A percentile compares a stretch with the other conserved stretches of the same genome.
Evolutionary conservation across 495 filamentous ascomycete genomes (phyloP).

Genomic region (Lepraria neglecta): DNA sequence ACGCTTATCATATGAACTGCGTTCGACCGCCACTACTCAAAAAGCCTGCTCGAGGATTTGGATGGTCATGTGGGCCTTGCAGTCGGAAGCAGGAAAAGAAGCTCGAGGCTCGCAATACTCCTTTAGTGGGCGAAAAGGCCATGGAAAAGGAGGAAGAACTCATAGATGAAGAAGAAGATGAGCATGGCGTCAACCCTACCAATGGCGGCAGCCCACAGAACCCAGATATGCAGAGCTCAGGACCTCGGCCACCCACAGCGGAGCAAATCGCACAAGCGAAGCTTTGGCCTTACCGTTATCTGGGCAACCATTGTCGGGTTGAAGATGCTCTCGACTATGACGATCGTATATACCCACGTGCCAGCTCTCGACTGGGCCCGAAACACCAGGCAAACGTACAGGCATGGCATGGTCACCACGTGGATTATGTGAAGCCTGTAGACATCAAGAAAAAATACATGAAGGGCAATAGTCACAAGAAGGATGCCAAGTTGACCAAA

Average conservation of each 20-base stretch:
- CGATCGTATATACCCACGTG: conserved; percentile 93
- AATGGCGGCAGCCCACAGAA: conserved; percentile 55
- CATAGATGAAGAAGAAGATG: conserved; percentile 70
- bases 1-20: conserved; percentile 98
- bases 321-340: conserved; percentile 97
- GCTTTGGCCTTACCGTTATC: conserved; percentile 93
- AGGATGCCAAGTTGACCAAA: conserved; percentile 66
- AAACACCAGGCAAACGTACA: conserved; percentile 84
- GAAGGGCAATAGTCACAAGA: conserved; percentile 57
- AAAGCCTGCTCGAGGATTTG: conserved; percentile 96
- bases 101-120: conserved; percentile 84
- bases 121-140: conserved; percentile 48
- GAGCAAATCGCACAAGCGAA: conserved; percentile 88
- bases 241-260: conserved; percentile 65
- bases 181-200: conserved; percentile 43
- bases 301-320: conserved; percentile 90
- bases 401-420: conserved; percentile 74
- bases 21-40: conserved; percentile 88
- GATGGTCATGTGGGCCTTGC: conserved; percentile 94
- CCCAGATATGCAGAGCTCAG: conserved; percentile 43
- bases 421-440: conserved; percentile 81
- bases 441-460: conserved; percentile 75
- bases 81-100: conserved; percentile 89
- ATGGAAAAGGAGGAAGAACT: conserved; percentile 74
- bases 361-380: conserved; percentile 85